Base-by-base conservation (phyloP, 176 grass and related monocot genomes). In the Dactylis glomerata region DNA sequence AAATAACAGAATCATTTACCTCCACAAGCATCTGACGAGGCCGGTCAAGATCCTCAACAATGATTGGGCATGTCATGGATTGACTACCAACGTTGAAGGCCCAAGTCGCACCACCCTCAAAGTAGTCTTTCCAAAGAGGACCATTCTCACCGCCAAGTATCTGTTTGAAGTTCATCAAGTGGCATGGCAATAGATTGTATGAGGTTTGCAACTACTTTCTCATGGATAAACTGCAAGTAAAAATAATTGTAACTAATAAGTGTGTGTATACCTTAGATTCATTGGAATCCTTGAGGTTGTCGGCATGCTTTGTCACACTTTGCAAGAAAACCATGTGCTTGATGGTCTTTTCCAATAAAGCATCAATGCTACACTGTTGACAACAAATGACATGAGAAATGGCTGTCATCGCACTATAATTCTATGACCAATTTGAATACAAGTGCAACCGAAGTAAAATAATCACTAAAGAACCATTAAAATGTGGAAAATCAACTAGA, bases 261-360 rank as follows among this genome's bases (percentile, higher is more conserved):
- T 65, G 13, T 64, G 63, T 27, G 32, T 13, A 66, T 82, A 95
- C 93, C 93, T 95, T 95, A 61, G 88, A 90, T 76, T 90, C 90
- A 57, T 65, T 88, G 57, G 86, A 81, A 32, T 92, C 90, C 90
- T 92, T 95, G 77, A 95, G 88, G 76, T 92, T 90, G 73, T 88
- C 93, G 3, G 88, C 93, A 82, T 92, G 86, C 80, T 92, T 92
- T 79, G 88, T 90, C 83, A 95, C 93, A 86, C 90, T 95, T 63
- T 95, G 93, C 86, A 95, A 84, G 83, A 95, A 95, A 82, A 95
- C 49, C 93, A 95, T 95, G 72, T 95, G 93, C 74, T 95, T 95
- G 70, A 95, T 92, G 67, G 93, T 92, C 86, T 95, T 95, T 51
- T 95, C 93, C 83, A 92, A 70, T 42, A 95, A 84, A 70, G 88